Conservation (phyloP, 202 grass and related monocot genomes). For the Musa balbisiana region DNA sequence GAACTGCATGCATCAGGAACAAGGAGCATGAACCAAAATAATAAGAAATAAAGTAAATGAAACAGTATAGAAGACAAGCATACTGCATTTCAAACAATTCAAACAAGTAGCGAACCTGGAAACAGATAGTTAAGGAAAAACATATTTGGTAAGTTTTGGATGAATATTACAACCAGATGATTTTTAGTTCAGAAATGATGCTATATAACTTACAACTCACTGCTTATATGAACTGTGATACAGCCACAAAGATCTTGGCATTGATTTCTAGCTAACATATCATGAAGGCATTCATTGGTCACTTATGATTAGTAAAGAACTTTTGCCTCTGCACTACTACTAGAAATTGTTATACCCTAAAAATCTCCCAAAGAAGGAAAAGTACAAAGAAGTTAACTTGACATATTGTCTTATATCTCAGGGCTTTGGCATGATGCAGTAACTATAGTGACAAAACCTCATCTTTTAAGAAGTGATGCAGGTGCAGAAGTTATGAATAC, state of each 20-base stretch:
- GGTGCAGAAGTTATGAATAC: neutral
- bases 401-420: neutral
- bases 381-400: neutral
- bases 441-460: neutral
- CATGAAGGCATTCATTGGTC: neutral
- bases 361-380: neutral
- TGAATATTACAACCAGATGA: neutral
- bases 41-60: constrained; percentile 14
- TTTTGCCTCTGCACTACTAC: neutral
- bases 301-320: neutral
- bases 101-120: too few relatives aligned
- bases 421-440: neutral
- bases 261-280: neutral
- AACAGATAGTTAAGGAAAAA: too few relatives aligned
- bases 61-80: neutral
- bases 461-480: neutral
- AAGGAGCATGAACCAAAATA: constrained; percentile 17
- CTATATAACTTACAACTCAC: neutral
- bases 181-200: neutral
- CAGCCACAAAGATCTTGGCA: neutral
- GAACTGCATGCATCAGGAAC: constrained; percentile 47
- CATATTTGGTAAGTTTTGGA: neutral
- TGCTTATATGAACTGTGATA: neutral
- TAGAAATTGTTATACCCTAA: neutral
- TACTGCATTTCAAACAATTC: too few relatives aligned